A percentile compares a stretch with the other conserved stretches of the same genome.
Conservation (phyloP, 2,329 filamentous ascomycete genomes). For the Exophiala oligosperma region DNA sequence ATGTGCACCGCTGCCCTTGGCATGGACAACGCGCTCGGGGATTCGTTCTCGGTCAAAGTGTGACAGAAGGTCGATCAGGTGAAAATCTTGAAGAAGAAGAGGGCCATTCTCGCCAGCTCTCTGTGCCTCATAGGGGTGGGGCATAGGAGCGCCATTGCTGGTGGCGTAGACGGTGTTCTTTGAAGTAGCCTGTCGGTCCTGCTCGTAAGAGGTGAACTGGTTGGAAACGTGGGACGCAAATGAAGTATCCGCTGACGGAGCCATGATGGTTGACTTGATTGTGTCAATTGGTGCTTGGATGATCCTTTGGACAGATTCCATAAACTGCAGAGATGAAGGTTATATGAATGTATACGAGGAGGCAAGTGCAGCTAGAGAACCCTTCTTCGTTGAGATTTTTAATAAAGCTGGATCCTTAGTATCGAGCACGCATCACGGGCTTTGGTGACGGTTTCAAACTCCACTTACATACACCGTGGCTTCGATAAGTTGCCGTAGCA, state of each 20-base stretch:
- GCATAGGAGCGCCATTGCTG: conserved; percentile 55
- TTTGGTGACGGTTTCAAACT: background rate
- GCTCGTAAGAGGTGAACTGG: conserved; percentile 42
- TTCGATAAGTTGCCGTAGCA: no score
- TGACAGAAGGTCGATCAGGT: conserved; percentile 62
- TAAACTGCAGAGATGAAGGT: background rate
- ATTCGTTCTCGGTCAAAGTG: conserved; percentile 40
- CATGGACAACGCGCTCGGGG: conserved; percentile 48
- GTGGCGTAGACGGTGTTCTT: conserved; percentile 34
- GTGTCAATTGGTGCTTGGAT: conserved; percentile 12
- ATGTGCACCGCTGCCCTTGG: conserved; percentile 41
- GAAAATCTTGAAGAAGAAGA: conserved; percentile 64
- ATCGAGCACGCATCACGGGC: background rate
- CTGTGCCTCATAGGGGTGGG: conserved; percentile 50
- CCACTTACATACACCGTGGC: background rate
- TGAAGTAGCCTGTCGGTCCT: conserved; percentile 42
- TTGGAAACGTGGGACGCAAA: conserved; percentile 40
- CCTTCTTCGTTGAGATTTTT: background rate
- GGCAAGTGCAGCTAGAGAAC: background rate
- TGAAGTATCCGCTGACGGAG: conserved; percentile 30
- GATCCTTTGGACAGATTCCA: conserved; percentile 15
- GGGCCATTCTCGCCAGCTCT: conserved; percentile 59
- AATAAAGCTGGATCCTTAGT: background rate
- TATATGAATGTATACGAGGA: conserved; percentile 3
- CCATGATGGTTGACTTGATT: conserved; percentile 21